phyloP scores from a whole-genome alignment of 78 protist genomes.

The Mantamonas sphyraenae region DNA sequence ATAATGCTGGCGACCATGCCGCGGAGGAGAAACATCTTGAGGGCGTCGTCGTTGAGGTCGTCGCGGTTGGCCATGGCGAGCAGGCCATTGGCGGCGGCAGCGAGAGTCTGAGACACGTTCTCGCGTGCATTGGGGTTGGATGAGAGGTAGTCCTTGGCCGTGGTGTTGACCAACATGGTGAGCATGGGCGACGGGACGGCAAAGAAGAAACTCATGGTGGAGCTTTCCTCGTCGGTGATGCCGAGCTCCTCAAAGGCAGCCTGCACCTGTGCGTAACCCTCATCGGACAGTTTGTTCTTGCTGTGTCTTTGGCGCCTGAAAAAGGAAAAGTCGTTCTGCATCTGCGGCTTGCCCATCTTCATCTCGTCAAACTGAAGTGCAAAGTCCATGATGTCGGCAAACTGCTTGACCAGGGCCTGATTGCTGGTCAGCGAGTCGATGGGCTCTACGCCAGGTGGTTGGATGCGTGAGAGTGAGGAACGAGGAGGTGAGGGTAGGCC shows the following conservation, averaged over 20 bases:
- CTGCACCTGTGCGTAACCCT: not conserved
- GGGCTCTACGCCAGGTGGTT: too few species aligned
- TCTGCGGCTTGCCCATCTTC: constrained; percentile 67
- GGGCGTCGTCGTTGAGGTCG: too few species aligned
- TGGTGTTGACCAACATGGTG: constrained; percentile 48
- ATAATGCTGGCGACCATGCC: constrained; percentile 66
- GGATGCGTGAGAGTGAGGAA: too few species aligned
- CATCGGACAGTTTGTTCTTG: constrained; percentile 54
- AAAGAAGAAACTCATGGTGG: constrained; percentile 69
- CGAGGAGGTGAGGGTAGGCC: too few species aligned
- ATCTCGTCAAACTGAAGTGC: constrained; percentile 62
- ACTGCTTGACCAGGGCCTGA: constrained; percentile 77
- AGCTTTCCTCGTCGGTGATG: constrained; percentile 49
- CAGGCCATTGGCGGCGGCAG: too few species aligned
- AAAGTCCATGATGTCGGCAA: constrained; percentile 70
- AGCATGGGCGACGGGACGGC: constrained; percentile 82
- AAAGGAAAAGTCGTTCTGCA: constrained; percentile 74
- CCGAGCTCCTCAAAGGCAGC: not conserved
- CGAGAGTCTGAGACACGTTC: too few species aligned
- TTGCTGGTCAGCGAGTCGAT: too few species aligned
- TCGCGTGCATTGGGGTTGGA: too few species aligned
- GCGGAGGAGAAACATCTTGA: constrained; percentile 63
- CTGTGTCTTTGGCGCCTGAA: constrained; percentile 67
- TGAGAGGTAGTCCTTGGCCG: too few species aligned
- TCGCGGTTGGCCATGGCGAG: too few species aligned